Conservation (phyloP, 2,329 filamentous ascomycete genomes). For the Pseudocercospora eumusae region DNA sequence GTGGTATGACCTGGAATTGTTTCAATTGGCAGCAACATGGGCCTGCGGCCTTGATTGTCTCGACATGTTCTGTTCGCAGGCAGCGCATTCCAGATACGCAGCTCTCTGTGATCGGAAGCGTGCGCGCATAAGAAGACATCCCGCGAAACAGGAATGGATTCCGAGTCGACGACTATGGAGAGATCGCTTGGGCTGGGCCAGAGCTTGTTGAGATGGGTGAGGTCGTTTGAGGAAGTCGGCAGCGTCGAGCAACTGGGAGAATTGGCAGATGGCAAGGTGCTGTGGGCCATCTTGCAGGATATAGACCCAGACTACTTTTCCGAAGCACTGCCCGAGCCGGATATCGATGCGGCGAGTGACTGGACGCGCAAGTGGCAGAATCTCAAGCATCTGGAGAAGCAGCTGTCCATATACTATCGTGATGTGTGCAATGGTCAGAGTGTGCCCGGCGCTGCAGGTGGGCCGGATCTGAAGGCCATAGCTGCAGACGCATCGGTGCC, state of each 20-base stretch:
- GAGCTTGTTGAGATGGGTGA: conserved; percentile 44
- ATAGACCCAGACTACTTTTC: conserved; percentile 53
- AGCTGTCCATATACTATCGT: conserved; percentile 52
- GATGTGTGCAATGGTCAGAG: conserved; percentile 45
- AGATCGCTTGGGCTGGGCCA: too few species aligned
- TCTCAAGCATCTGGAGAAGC: conserved; percentile 53
- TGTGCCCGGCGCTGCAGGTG: conserved; percentile 40
- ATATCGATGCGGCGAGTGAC: conserved; percentile 47
- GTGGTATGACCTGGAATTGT: neutral
- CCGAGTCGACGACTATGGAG: too few species aligned
- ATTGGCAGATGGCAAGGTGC: conserved; percentile 50
- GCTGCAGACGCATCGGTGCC: conserved; percentile 46
- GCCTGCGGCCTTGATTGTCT: neutral
- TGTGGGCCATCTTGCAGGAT: conserved; percentile 52
- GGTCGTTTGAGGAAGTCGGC: conserved; percentile 47
- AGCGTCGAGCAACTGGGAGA: conserved; percentile 45
- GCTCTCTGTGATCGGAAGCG: neutral
- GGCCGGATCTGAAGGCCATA: conserved; percentile 52
- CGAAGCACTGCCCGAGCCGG: conserved; percentile 50
- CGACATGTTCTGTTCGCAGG: neutral
- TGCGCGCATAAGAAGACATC: neutral
- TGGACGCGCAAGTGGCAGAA: conserved; percentile 58
- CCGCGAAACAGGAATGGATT: too few species aligned
- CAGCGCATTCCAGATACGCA: neutral
- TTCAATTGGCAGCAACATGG: neutral